phyloP scores from a whole-genome alignment of 2,329 filamentous ascomycete genomes.

The Trichoderma sp. region DNA sequence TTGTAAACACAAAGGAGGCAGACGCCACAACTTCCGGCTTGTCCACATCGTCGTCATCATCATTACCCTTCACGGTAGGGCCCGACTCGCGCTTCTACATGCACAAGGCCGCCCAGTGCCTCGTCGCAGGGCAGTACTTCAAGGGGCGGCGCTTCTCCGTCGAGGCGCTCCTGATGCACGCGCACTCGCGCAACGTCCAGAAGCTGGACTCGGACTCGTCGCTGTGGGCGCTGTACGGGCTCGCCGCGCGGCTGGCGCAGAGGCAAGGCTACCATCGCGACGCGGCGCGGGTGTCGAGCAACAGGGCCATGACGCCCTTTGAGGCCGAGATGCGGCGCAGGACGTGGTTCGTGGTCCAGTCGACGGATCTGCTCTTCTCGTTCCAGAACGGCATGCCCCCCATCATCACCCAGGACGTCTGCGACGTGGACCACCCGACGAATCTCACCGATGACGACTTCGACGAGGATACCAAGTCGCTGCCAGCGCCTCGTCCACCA shows the following conservation, averaged over 20 bases:
- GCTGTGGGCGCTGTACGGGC: slow-evolving; percentile 51
- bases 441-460: slow-evolving; percentile 56
- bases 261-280: slow-evolving; percentile 56
- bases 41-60: background rate
- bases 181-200: slow-evolving; percentile 46
- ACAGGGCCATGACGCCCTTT: slow-evolving; percentile 45
- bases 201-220: slow-evolving; percentile 46
- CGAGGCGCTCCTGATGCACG: slow-evolving; percentile 52
- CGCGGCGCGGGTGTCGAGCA: slow-evolving; percentile 42
- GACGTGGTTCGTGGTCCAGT: slow-evolving; percentile 50
- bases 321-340: slow-evolving; percentile 55
- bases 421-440: slow-evolving; percentile 48
- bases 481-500: slow-evolving; percentile 46
- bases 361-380: slow-evolving; percentile 51
- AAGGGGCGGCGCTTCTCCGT: slow-evolving; percentile 48
- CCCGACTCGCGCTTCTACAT: slow-evolving; percentile 38
- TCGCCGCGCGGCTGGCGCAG: slow-evolving; percentile 52
- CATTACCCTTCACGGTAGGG: slow-evolving; percentile 25
- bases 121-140: slow-evolving; percentile 51
- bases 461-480: slow-evolving; percentile 46
- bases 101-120: slow-evolving; percentile 47
- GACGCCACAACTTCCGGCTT: background rate
- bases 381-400: slow-evolving; percentile 56
- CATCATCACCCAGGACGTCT: slow-evolving; percentile 50
- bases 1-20: slow-evolving; percentile 37